These are phyloP conservation scores for Conringia planisiliqua DNA, from an alignment of 345 rosid species.

Conservation along the genomic window DNA sequence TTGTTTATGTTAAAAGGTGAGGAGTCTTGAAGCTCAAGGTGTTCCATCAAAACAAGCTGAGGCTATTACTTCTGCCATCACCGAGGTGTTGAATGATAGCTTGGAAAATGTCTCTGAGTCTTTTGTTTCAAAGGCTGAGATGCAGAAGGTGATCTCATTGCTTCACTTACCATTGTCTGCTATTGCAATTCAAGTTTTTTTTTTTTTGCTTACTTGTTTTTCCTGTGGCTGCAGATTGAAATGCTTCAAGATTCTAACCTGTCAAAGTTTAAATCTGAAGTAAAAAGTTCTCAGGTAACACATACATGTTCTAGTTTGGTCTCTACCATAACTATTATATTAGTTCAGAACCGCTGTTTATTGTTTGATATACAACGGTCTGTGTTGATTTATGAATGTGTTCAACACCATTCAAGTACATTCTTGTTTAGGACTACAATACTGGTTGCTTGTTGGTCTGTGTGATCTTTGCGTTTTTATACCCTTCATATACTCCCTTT, in stretches of 20 bases:
- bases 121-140: conserved; percentile 74
- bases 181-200: not conserved
- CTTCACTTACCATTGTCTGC: not conserved
- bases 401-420: not conserved
- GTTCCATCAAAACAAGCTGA: conserved; percentile 94
- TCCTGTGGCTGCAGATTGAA: conserved; percentile 47
- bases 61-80: conserved; percentile 82
- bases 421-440: not conserved
- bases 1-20: conserved; percentile 46
- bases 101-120: conserved; percentile 85
- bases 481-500: not conserved
- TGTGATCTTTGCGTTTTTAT: not conserved
- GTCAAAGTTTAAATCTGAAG: conserved; percentile 83
- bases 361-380: too few relatives aligned
- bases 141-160: conserved; percentile 64
- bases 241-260: conserved; percentile 80
- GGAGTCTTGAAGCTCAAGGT: conserved; percentile 81
- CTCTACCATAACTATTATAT: not conserved
- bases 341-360: not conserved
- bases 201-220: not conserved
- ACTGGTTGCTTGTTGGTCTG: not conserved
- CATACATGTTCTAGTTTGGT: not conserved
- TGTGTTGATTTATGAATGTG: too few relatives aligned
- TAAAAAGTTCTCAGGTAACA: conserved; percentile 77
- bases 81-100: conserved; percentile 83